Base-by-base conservation (phyloP, 345 rosid genomes). In the Salix suchowensis region DNA sequence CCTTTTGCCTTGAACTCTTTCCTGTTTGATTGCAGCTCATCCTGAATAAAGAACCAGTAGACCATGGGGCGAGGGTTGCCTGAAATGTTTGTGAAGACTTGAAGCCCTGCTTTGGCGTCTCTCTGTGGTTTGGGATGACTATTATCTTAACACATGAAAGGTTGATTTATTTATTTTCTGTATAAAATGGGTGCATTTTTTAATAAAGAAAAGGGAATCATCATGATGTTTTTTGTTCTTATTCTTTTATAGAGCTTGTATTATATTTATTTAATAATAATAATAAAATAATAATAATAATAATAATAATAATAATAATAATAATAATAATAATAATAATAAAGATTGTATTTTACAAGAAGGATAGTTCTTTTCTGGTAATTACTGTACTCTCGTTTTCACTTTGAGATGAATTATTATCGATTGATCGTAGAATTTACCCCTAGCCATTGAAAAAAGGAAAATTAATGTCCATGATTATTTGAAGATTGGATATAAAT, bases 191-290 rank as follows among this genome's bases (percentile, higher is more conserved):
- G 28, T n/a, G 28, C 39, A 36, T 30, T 55, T 42, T 21, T 34
- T 37, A 8, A 16, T 58, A 36, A 58, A 55, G 48, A 7, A 9
- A 58, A 37, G 67, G 58, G 67, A 34, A 55, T 36, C 2, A 6
- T 54, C 28, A 19, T 46, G 16, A 54, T 19, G n/a, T 52, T 7
- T 65, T 30, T 65, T 32, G 3, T 14, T 30, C 23, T 9, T 4
- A 0, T 65, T 18, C 19, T 30, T 1, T 15, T 65, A 30, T 65
- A 30, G 39, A 18, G 39, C 6, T 65, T 55, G 62, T 55, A 55
- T 13, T 65, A 21, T 65, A 15, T 65, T 14, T 14, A 30, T 4
- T 65, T 65, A 78, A 78, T 52, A 72, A 78, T 52, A 72, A 39
- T 37, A 37, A 39, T 39, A n/a, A n/a, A 40, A 40, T 42, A 42